phyloP scores from a whole-genome alignment of 2,329 filamentous ascomycete genomes.

The Fusarium udum region DNA sequence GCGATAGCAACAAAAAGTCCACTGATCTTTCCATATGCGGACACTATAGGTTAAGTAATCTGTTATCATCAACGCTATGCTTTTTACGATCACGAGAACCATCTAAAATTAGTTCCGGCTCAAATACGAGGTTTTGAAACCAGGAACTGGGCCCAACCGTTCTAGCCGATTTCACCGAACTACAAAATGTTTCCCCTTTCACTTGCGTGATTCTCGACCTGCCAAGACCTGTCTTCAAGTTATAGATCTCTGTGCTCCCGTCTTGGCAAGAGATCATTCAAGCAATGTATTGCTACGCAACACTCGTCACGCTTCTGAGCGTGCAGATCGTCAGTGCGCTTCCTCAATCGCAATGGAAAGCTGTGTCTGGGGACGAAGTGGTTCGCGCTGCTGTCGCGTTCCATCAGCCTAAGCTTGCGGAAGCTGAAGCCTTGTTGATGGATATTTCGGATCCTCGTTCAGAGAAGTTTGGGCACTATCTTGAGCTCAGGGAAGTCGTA shows the following conservation, averaged over 20 bases:
- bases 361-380: background rate
- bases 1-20: fast-evolving
- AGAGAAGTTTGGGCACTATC: background rate
- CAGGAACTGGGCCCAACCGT: background rate
- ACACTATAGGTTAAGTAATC: background rate
- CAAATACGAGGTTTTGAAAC: conserved; percentile 5
- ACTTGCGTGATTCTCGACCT: background rate
- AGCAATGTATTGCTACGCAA: background rate
- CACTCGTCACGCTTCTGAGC: background rate
- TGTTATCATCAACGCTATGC: background rate
- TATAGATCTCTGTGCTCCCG: background rate
- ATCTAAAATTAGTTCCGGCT: background rate
- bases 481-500: background rate
- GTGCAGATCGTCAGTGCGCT: background rate
- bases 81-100: background rate
- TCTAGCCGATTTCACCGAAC: background rate
- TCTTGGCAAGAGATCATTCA: background rate
- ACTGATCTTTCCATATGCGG: background rate
- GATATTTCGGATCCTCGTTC: background rate
- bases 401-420: background rate
- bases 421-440: background rate
- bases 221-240: background rate
- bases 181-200: background rate
- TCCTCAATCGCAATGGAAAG: background rate
- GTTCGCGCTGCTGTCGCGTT: conserved; percentile 5